Evolutionary conservation across 306 rosid genomes (phyloP), one percentile per base, ranked within the genome.

Genomic region (Vigna angularis): DNA sequence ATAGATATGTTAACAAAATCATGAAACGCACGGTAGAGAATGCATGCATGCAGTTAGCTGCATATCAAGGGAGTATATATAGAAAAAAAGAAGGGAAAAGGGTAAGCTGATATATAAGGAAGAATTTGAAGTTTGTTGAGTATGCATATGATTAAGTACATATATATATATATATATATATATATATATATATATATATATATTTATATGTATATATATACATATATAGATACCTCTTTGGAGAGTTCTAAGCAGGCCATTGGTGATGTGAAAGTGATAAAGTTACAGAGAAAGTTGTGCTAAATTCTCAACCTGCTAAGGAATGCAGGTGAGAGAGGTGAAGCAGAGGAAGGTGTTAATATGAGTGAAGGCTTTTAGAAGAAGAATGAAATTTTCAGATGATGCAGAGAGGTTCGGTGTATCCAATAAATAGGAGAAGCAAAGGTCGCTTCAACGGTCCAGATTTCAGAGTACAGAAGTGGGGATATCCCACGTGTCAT

Each of bases 211-310:
- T 20, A 20, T 20, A 20, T 20, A 1, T 20, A 20, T 24, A 24
- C 26, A 36, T 9, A 5, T 74, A 42, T 42, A 62, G 22, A 20
- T 62, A 93, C 98, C 98, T 88, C 73, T 72, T 88, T 90, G 81
- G 38, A 77, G 55, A 83, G 7, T 38, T 86, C 86, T 52, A 88
- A 85, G 85, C 88, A 83, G 48, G 89, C 89, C 98, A 93, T 91
- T 84, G 75, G 40, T 62, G 81, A 52, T 71, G n/a, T 24, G 12
- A 69, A 72, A 66, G 42, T 20, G 15, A 45, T 45, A 1, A 36
- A 72, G 51, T 52, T 72, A 55, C 22, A 53, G 20, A 51, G 17
- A 71, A 62, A 52, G 61, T 22, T 34, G 11, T 68, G 44, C 42
- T 11, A 47, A 68, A 66, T 50, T 65, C 50, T 82, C 51, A 44